A percentile compares a stretch with the other conserved stretches of the same genome.
phyloP scores from a whole-genome alignment of 2,329 filamentous ascomycete species.

The Plectosphaerella cucumerina region DNA sequence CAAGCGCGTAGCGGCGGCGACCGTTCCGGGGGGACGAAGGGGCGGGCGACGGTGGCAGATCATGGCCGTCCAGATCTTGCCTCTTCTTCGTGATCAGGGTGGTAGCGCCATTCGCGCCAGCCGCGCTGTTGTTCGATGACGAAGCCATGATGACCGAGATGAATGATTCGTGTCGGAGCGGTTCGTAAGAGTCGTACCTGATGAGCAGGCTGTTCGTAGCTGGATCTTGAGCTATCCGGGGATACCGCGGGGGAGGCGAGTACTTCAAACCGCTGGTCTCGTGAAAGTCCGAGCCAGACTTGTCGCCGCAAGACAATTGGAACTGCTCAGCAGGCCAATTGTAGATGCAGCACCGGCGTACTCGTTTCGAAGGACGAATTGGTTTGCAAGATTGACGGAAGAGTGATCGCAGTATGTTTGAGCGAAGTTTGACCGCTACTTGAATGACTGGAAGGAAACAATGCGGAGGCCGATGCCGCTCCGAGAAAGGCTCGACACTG shows the following conservation, averaged over 20 bases:
- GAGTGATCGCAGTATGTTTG: not conserved
- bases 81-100: conserved; percentile 40
- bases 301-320: conserved; percentile 14
- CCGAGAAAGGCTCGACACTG: not conserved
- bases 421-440: not conserved
- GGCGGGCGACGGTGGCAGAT: conserved; percentile 85
- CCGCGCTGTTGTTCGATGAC: conserved; percentile 7
- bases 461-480: not conserved
- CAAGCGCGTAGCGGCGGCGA: conserved; percentile 80
- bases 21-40: conserved; percentile 86
- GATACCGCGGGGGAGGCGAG: not conserved
- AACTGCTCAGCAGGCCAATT: conserved; percentile 13
- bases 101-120: not conserved
- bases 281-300: conserved; percentile 12
- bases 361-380: conserved; percentile 5
- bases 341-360: conserved; percentile 15
- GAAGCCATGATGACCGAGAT: conserved; percentile 6
- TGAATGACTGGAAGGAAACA: too few species aligned
- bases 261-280: conserved; percentile 14
- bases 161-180: not conserved
- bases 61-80: conserved; percentile 77
- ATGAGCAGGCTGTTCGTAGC: too few species aligned
- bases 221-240: too few species aligned
- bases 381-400: not conserved
- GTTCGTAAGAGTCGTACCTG: conserved; percentile 14